phyloP scores from a whole-genome alignment of 495 filamentous ascomycete genomes.

The Penicillium bovifimosum region DNA sequence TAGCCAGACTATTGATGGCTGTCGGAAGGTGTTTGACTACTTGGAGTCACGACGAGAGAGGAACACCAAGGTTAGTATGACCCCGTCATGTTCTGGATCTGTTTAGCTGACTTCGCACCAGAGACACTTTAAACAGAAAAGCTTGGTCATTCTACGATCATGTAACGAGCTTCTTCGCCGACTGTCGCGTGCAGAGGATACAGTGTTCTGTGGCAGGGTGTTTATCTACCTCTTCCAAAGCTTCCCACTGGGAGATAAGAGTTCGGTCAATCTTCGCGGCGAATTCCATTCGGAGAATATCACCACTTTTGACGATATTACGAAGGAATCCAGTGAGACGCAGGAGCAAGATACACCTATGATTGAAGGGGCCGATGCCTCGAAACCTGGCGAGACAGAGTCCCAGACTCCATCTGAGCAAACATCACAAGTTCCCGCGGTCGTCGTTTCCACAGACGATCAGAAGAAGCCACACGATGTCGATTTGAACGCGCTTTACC shows the following conservation, averaged over 20 bases:
- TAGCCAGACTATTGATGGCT: slow-evolving; percentile 88
- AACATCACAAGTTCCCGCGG: slow-evolving; percentile 38
- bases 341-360: slow-evolving; percentile 53
- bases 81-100: not conserved
- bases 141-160: slow-evolving; percentile 77
- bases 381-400: slow-evolving; percentile 14
- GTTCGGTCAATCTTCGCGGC: slow-evolving; percentile 91
- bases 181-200: slow-evolving; percentile 89
- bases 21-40: slow-evolving; percentile 85
- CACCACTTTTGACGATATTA: slow-evolving; percentile 69
- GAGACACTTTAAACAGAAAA: slow-evolving; percentile 81
- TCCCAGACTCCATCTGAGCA: slow-evolving; percentile 12
- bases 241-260: slow-evolving; percentile 91
- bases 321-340: slow-evolving; percentile 16
- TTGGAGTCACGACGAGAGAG: slow-evolving; percentile 86
- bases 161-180: slow-evolving; percentile 93
- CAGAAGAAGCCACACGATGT: slow-evolving; percentile 42
- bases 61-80: slow-evolving; percentile 57
- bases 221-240: slow-evolving; percentile 98
- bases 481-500: slow-evolving; percentile 72
- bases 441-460: slow-evolving; percentile 46
- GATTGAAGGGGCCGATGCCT: slow-evolving; percentile 50
- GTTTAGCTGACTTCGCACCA: slow-evolving; percentile 19
- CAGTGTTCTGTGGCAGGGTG: slow-evolving; percentile 92
- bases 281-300: slow-evolving; percentile 96